These are phyloP conservation scores for Spergularia azorica DNA, from an alignment of 179 eudicot species.

Conservation along the genomic window DNA sequence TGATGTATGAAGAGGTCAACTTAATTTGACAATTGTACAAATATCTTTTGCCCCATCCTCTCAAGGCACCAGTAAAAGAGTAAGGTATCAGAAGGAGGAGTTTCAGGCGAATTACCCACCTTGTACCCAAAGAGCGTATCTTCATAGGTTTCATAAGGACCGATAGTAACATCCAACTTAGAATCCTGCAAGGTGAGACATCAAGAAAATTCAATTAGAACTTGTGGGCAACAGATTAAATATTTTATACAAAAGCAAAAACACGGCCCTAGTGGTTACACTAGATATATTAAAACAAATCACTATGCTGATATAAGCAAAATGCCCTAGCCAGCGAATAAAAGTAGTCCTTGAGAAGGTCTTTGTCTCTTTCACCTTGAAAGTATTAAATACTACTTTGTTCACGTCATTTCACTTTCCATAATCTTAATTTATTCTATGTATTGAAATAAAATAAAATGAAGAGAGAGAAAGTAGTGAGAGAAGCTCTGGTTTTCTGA, in stretches of 20 bases:
- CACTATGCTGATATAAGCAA: not conserved
- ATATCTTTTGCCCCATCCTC: not conserved
- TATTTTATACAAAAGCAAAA: not conserved
- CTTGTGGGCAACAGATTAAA: not conserved
- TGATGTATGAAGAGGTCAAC: not conserved
- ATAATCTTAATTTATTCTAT: no score
- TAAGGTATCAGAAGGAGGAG: not conserved
- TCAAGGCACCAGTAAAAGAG: conserved; percentile 4
- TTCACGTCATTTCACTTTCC: not conserved
- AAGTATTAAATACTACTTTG: not conserved
- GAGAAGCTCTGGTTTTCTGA: no score
- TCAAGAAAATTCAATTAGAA: not conserved
- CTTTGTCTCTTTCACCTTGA: not conserved
- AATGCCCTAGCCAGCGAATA: not conserved
- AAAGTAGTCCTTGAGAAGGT: not conserved
- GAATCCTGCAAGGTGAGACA: conserved; percentile 62
- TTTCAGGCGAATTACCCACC: conserved; percentile 40
- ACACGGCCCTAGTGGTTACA: not conserved
- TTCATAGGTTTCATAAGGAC: conserved; percentile 99
- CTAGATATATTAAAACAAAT: not conserved
- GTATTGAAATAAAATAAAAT: no score
- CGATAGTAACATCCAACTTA: conserved; percentile 92
- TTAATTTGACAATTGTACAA: not conserved
- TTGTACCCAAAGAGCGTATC: conserved; percentile 91
- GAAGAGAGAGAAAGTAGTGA: no score